Evolutionary conservation across 495 filamentous ascomycete species (phyloP).

Genomic region (Penicillium nucicola): DNA sequence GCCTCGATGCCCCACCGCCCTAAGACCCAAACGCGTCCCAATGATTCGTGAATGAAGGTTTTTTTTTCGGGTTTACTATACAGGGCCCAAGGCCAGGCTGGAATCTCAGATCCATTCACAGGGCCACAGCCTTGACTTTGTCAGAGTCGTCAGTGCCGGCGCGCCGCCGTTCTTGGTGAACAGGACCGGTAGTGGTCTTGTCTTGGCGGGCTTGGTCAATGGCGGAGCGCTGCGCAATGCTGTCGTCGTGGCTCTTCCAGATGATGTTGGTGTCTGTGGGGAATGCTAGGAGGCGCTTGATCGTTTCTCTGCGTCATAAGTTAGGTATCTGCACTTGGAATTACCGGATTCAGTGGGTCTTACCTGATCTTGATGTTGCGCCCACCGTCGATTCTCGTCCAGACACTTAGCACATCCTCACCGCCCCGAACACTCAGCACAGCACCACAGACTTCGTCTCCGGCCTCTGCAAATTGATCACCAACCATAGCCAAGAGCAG

Average conservation of each 20-base stretch:
- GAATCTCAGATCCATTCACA: conserved; percentile 25
- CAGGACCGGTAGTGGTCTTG: conserved; percentile 46
- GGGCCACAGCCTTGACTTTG: conserved; percentile 36
- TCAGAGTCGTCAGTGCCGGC: conserved; percentile 47
- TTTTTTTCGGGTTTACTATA: conserved; percentile 43
- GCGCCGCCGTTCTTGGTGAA: conserved; percentile 43
- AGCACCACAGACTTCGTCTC: conserved; percentile 90
- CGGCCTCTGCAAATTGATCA: conserved; percentile 91
- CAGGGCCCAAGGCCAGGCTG: conserved; percentile 38
- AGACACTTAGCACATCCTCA: conserved; percentile 96
- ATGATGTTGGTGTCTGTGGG: conserved; percentile 86
- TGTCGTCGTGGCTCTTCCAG: conserved; percentile 87
- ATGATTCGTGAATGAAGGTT: conserved; percentile 35
- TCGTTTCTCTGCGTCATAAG: conserved; percentile 67
- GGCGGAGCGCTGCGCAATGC: conserved; percentile 75
- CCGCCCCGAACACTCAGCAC: conserved; percentile 93
- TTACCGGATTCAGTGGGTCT: conserved; percentile 10
- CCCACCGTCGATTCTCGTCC: conserved; percentile 88
- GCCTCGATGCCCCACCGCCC: conserved; percentile 40
- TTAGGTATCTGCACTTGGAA: not conserved
- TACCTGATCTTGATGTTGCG: conserved; percentile 97
- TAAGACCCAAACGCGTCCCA: conserved; percentile 44
- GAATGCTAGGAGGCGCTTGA: conserved; percentile 82
- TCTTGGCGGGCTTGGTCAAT: conserved; percentile 82
- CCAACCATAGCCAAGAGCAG: conserved; percentile 86